A percentile compares a stretch with the other conserved stretches of the same genome.
Conservation (phyloP, 2,329 filamentous ascomycete species). For the Furcasterigmium sp. region DNA sequence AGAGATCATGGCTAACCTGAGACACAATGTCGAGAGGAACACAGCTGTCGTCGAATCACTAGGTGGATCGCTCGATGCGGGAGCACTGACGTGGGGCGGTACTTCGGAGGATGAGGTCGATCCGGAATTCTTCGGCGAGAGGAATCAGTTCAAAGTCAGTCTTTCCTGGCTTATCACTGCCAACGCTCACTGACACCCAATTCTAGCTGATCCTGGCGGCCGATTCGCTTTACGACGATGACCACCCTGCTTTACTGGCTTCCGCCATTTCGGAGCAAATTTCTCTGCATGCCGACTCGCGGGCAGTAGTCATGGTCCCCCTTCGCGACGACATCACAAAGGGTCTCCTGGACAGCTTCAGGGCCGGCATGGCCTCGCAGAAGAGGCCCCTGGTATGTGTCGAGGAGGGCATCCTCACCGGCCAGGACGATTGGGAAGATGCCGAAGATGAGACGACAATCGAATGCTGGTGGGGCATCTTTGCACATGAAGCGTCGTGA, state of each 20-base stretch:
- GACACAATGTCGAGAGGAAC: slow-evolving; percentile 68
- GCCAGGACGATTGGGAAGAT: slow-evolving; percentile 69
- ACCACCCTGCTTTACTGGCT: slow-evolving; percentile 72
- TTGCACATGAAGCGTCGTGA: slow-evolving; percentile 18
- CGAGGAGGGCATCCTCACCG: slow-evolving; percentile 57
- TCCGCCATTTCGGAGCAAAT: slow-evolving; percentile 67
- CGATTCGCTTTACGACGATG: slow-evolving; percentile 81
- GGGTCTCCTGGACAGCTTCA: slow-evolving; percentile 58
- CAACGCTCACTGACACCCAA: background rate
- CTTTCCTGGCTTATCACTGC: background rate
- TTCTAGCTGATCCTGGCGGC: slow-evolving; percentile 70
- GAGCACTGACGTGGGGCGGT: slow-evolving; percentile 70
- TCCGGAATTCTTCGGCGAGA: slow-evolving; percentile 34
- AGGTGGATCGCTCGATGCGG: slow-evolving; percentile 55
- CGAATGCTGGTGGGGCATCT: slow-evolving; percentile 67
- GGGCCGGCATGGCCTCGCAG: slow-evolving; percentile 50
- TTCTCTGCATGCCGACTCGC: slow-evolving; percentile 45
- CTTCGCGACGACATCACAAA: slow-evolving; percentile 64
- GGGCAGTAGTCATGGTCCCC: slow-evolving; percentile 76
- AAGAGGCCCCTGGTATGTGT: slow-evolving; percentile 42
- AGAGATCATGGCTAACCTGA: slow-evolving; percentile 75
- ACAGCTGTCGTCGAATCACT: slow-evolving; percentile 43
- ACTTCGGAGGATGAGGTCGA: slow-evolving; percentile 35
- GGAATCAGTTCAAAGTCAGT: slow-evolving; percentile 47
- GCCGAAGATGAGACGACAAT: slow-evolving; percentile 43